These are phyloP conservation scores for Fusarium brevicatenulatum DNA, from an alignment of 2,329 filamentous ascomycete genomes.

Conservation along the genomic window DNA sequence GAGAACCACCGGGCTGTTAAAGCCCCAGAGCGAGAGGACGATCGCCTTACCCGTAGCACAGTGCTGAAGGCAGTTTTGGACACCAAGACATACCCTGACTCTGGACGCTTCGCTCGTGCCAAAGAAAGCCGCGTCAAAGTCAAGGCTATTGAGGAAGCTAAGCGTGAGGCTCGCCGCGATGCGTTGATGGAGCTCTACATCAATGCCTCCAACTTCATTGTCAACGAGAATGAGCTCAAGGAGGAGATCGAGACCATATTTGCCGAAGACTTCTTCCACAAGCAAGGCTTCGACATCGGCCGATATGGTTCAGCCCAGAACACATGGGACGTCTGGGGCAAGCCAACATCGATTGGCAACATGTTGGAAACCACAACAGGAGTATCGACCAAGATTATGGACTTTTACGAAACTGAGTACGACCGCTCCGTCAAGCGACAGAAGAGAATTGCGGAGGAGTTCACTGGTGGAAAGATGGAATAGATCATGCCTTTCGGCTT, in stretches of 20 bases:
- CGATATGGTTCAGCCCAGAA: conserved; percentile 55
- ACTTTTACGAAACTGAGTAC: conserved; percentile 52
- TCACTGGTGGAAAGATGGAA: conserved; percentile 68
- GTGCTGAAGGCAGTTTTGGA: conserved; percentile 63
- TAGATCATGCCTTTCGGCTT: conserved; percentile 36
- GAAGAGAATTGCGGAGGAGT: conserved; percentile 66
- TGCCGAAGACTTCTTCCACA: conserved; percentile 66
- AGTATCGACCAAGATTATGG: conserved; percentile 50
- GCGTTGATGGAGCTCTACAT: conserved; percentile 89
- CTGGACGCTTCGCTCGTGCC: conserved; percentile 67
- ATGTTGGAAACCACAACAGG: conserved; percentile 55
- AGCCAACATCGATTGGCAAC: conserved; percentile 56
- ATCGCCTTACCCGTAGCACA: conserved; percentile 77
- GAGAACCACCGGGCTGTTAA: conserved; percentile 60
- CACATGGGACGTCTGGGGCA: conserved; percentile 62
- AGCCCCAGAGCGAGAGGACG: conserved; percentile 78
- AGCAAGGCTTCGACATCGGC: conserved; percentile 46
- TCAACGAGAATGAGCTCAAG: conserved; percentile 80
- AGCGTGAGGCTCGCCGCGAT: conserved; percentile 71
- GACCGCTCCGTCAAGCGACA: conserved; percentile 62
- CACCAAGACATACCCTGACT: conserved; percentile 68
- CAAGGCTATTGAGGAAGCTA: conserved; percentile 54
- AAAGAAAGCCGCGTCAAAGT: conserved; percentile 56
- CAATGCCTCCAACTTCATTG: conserved; percentile 87
- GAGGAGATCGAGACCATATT: conserved; percentile 81